Conservation (phyloP, 345 rosid species). For the Erysimum cheiranthoides region DNA sequence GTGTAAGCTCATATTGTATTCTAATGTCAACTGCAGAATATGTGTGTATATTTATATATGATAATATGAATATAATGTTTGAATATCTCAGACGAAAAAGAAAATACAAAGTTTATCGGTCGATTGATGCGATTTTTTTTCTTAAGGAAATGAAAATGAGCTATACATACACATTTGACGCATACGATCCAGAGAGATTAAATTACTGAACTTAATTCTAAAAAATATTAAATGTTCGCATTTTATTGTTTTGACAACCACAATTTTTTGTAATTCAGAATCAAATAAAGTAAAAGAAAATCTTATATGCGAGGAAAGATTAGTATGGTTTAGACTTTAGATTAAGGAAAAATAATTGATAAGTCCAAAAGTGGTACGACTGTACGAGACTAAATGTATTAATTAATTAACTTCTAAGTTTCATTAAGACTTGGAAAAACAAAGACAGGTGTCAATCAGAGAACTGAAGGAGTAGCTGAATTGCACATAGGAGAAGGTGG, state of each 20-base stretch:
- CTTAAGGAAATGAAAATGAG: neutral
- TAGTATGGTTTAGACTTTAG: conserved; percentile 10
- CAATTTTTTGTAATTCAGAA: neutral
- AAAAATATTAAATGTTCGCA: neutral
- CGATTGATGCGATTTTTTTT: neutral
- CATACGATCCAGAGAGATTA: neutral
- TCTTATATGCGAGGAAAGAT: neutral
- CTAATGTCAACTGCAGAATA: neutral
- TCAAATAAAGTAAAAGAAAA: neutral
- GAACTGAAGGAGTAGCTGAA: conserved; percentile 37
- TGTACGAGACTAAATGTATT: conserved; percentile 11
- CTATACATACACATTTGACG: neutral
- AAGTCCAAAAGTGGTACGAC: neutral
- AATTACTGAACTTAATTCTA: neutral
- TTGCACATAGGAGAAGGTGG: conserved; percentile 38
- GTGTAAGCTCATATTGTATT: conserved; percentile 12
- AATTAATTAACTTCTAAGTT: conserved; percentile 45
- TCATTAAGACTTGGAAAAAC: conserved; percentile 24
- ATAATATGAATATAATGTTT: neutral
- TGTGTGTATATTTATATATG: too few species aligned
- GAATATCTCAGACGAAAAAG: conserved; percentile 1
- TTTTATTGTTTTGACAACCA: neutral
- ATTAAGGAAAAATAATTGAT: neutral
- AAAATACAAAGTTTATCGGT: conserved; percentile 18
- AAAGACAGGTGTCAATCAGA: conserved; percentile 28